Percentiles rank a stretch among this genome's conserved stretches.
phyloP scores from a whole-genome alignment of 257 asterid species.

The Fraxinus anomala region DNA sequence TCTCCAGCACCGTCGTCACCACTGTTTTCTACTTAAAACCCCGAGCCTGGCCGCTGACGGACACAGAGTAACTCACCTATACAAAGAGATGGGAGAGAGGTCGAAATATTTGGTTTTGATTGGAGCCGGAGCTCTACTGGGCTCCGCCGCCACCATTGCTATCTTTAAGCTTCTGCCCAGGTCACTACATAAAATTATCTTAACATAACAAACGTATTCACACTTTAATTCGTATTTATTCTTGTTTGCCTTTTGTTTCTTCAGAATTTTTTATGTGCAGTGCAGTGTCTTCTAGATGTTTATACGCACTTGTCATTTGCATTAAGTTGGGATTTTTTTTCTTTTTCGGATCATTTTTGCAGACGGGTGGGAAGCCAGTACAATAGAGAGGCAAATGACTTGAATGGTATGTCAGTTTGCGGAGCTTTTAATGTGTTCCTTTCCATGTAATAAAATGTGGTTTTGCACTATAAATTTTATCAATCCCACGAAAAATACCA shows the following conservation, averaged over 20 bases:
- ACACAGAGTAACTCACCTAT: slow-evolving; percentile 2
- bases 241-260: neutral
- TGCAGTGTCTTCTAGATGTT: slow-evolving; percentile 5
- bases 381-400: slow-evolving; percentile 31
- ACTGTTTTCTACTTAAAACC: slow-evolving; percentile 17
- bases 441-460: neutral
- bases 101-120: slow-evolving; percentile 52
- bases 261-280: neutral
- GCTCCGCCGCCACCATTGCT: slow-evolving; percentile 72
- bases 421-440: slow-evolving; percentile 1
- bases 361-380: slow-evolving; percentile 35
- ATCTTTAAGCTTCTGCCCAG: slow-evolving; percentile 61
- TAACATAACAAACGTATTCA: neutral
- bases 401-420: slow-evolving; percentile 34
- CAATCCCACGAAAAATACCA: neutral
- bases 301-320: slow-evolving; percentile 4
- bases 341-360: slow-evolving; percentile 21
- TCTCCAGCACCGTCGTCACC: neutral
- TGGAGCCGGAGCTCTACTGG: slow-evolving; percentile 74
- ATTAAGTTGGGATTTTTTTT: slow-evolving; percentile 1
- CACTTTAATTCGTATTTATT: neutral
- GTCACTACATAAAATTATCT: slow-evolving; percentile 25
- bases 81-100: slow-evolving; percentile 57
- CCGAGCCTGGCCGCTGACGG: neutral
- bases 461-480: neutral